phyloP scores from a whole-genome alignment of 768 basidiomycete species.

The Cubamyces lactineus region DNA sequence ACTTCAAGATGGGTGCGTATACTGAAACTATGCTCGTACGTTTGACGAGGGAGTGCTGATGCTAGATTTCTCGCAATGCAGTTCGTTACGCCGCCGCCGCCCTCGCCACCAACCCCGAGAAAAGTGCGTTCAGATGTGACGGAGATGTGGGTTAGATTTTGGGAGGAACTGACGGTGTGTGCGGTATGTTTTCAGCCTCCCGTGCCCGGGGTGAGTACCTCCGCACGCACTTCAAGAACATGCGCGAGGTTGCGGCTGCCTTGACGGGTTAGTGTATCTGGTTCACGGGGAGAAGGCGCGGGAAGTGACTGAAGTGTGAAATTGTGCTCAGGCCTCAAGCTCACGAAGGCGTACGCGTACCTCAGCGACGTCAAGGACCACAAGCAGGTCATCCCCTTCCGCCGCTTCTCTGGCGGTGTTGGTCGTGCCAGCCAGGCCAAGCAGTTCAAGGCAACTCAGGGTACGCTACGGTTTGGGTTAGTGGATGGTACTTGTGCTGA shows the following conservation, averaged over 20 bases:
- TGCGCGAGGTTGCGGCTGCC: conserved; percentile 97
- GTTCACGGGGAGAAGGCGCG: neutral
- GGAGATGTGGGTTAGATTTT: neutral
- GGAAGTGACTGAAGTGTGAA: conserved; percentile 17
- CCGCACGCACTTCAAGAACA: conserved; percentile 99
- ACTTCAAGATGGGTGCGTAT: conserved; percentile 44
- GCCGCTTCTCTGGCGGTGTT: conserved; percentile 93
- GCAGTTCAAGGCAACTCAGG: conserved; percentile 96
- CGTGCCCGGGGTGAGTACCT: conserved; percentile 95
- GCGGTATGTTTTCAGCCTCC: conserved; percentile 59
- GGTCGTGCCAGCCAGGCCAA: conserved; percentile 94
- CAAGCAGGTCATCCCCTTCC: conserved; percentile 96
- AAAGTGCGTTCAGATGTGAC: conserved; percentile 57
- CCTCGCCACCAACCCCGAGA: conserved; percentile 91
- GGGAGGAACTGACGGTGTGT: conserved; percentile 13
- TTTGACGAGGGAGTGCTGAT: conserved; percentile 22
- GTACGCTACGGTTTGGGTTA: conserved; percentile 48
- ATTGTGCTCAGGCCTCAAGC: conserved; percentile 71
- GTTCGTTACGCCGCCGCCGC: conserved; percentile 94
- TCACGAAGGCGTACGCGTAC: conserved; percentile 94
- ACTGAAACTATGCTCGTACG: conserved; percentile 23
- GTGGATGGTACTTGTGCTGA: neutral
- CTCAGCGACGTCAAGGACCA: conserved; percentile 94
- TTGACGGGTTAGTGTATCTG: conserved; percentile 66
- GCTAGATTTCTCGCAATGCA: conserved; percentile 34